These are phyloP conservation scores for Irpex sp. DNA, from an alignment of 1,284 basidiomycete genomes.

Conservation along the genomic window DNA sequence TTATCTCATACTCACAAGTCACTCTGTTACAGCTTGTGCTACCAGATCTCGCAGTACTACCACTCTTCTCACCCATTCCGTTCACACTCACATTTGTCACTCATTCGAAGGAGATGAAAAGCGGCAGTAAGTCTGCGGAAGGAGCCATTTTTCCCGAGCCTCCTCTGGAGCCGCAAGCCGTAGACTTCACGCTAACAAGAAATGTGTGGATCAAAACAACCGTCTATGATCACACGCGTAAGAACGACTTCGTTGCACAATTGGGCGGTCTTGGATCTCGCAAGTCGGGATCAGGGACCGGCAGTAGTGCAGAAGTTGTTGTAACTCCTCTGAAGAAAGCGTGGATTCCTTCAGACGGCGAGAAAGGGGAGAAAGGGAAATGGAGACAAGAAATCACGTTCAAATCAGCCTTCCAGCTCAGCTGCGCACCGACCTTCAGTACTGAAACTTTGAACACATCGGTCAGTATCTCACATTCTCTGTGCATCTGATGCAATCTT, in stretches of 20 bases:
- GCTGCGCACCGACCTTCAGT: constrained; percentile 6
- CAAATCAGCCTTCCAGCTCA: constrained; percentile 8
- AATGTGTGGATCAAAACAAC: not conserved
- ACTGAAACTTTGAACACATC: not conserved
- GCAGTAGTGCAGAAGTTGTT: not conserved
- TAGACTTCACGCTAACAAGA: constrained; percentile 10
- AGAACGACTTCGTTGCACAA: not conserved
- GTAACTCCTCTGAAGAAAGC: not conserved
- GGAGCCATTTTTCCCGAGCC: constrained; percentile 12
- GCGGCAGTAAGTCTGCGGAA: constrained; percentile 1
- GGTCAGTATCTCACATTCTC: not conserved
- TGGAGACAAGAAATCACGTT: constrained; percentile 16
- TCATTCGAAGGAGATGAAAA: constrained; percentile 9
- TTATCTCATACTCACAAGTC: not conserved
- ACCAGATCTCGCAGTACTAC: constrained; percentile 5
- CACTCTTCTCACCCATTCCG: constrained; percentile 13
- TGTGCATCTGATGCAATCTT: not conserved
- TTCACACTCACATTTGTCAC: constrained; percentile 13
- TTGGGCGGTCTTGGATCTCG: not conserved
- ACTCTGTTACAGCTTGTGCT: constrained; percentile 9
- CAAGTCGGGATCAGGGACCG: not conserved
- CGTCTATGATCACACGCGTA: not conserved
- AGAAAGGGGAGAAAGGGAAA: constrained; percentile 6
- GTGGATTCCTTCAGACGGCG: constrained; percentile 10
- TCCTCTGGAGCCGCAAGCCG: constrained; percentile 7